Evolutionary conservation across 345 rosid genomes (phyloP), one percentile per base, ranked within the genome.

Genomic region (Ailanthus altissimus): DNA sequence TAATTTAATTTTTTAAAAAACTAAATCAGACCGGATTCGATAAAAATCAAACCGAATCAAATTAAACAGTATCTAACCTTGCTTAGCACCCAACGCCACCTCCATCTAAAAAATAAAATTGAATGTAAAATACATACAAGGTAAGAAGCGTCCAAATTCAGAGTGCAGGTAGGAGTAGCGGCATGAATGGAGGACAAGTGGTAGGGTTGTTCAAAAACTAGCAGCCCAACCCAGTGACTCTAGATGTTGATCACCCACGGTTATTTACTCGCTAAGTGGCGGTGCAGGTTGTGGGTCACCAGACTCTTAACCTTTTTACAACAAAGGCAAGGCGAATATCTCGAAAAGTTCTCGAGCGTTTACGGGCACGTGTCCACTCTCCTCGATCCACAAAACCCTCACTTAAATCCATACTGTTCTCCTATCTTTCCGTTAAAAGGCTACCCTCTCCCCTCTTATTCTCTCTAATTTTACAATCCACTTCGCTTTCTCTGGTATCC

Each of bases 361-460:
- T 40, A 61, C 78, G 7, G 82, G 74, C 85, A 84, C 84, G 81
- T 84, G 85, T 78, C 80, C 70, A 20, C 21, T 43, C 57, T 54
- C 71, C 74, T 63, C 66, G 56, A 43, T 80, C 80, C 81, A 40
- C 69, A 72, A 78, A 80, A 75, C 70, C 75, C 80, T 82, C 73
- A 23, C 84, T 53, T 73, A 66, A 78, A 77, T 81, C 75, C 80
- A 76, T 65, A 62, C 47, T 23, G 47, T 59, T 78, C 71, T 28
- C 45, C 28, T 18, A 62, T 5, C 73, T 71, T 59, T 72, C 73
- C 42, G 72, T 82, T 76, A 67, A 82, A 73, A 69, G 6, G 0
- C 8, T 0, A 32, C 8, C 50, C 79, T 72, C 77, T 26, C 76
- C 58, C 6, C 63, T 12, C 21, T 64, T 23, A 1, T 11, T 21